Conservation (phyloP, 805 yeast genomes). For the Hanseniaspora lindneri region DNA sequence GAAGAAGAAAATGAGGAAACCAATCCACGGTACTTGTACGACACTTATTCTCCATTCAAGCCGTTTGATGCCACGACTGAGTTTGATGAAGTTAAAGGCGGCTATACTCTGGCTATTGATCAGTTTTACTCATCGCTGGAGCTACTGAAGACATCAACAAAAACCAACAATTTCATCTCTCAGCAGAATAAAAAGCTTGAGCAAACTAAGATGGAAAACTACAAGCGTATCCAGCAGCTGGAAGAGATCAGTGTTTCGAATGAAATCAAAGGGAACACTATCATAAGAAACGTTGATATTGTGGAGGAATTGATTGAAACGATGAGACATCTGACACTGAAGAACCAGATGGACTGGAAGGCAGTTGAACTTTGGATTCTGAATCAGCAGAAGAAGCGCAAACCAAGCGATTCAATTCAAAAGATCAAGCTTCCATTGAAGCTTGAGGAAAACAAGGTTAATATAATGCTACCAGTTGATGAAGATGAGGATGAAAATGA, state of each 20-base stretch:
- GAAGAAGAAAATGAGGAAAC: conserved; percentile 34
- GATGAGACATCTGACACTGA: conserved; percentile 47
- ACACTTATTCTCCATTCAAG: conserved; percentile 58
- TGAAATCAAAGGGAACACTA: conserved; percentile 57
- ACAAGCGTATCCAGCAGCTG: conserved; percentile 54
- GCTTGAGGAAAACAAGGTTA: conserved; percentile 54
- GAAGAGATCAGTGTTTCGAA: conserved; percentile 51
- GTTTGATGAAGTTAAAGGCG: conserved; percentile 40
- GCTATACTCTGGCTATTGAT: conserved; percentile 71
- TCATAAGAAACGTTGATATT: conserved; percentile 53
- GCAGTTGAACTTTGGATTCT: conserved; percentile 66
- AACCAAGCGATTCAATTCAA: conserved; percentile 38
- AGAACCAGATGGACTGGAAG: conserved; percentile 89
- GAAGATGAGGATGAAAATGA: too few relatives aligned
- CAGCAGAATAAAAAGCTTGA: conserved; percentile 63
- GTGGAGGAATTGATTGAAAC: conserved; percentile 62
- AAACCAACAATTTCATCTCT: conserved; percentile 64
- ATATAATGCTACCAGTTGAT: conserved; percentile 38
- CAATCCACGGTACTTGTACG: conserved; percentile 33
- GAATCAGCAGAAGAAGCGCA: conserved; percentile 54
- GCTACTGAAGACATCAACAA: conserved; percentile 61
- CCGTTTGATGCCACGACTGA: conserved; percentile 34
- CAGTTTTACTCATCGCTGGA: conserved; percentile 74
- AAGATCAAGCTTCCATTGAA: conserved; percentile 57
- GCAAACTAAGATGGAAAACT: conserved; percentile 62